Base-by-base conservation (phyloP, 306 rosid genomes). In the Trichosanthes cucumerina region DNA sequence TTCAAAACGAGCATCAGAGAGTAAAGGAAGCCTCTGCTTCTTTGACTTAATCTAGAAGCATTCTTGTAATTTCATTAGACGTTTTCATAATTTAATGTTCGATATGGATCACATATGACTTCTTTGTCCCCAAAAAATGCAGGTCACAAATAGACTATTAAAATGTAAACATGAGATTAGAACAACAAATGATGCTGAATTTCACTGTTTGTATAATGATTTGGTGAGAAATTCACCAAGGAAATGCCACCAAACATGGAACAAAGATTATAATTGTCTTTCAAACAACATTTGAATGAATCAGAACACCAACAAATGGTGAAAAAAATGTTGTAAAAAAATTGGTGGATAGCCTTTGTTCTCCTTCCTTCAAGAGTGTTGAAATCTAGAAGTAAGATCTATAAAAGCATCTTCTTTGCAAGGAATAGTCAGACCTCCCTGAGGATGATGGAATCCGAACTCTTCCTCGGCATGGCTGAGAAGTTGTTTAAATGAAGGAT, bases 401-500 rank as follows among this genome's bases (percentile, higher is more conserved):
- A 79, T 23, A 24, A 88, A 88, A 13, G 73, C 54, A 43, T 88
- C 85, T 83, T 85, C 83, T 12, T 65, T 69, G 87, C 89, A 88
- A 8, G 89, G 89, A 76, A 85, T 88, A 7, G 83, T 83, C 21
- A 88, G 86, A 49, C 89, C 91, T 19, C 89, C 89, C 69, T 62
- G 84, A 10, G 85, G 89, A 80, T 88, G 86, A 79, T 69, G 21
- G 79, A 82, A 85, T 3, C 89, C 91, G 28, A 85, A 88, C 79
- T 88, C 87, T 63, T 85, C 83, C 86, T 85, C 86, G 0, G 83
- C 85, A 41, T 70, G 77, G 23, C 60, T 73, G 43, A 73, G 78
- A 7, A 73, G 78, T 78, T 85, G 64, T 76, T 83, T 41, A 16
- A 73, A 73, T 18, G 78, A 73, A 24, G 78, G 78, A 73, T 73